Conservation (phyloP, 2,329 filamentous ascomycete species). For the Chrysosporium keratinophilum region DNA sequence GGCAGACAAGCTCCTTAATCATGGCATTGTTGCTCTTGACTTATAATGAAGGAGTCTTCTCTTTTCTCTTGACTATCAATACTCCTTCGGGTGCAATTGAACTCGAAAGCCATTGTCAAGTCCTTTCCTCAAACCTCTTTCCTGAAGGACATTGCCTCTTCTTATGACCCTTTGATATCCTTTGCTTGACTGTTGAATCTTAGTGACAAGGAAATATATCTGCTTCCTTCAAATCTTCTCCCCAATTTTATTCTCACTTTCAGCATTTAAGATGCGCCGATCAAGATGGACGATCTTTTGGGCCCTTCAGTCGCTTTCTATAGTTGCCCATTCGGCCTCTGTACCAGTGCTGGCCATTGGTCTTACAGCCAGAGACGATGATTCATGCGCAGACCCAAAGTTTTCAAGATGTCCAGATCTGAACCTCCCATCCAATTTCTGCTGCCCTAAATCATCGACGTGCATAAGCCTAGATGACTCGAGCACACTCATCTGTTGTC, state of each 20-base stretch:
- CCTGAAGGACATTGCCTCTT: not conserved
- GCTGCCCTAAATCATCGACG: constrained; percentile 32
- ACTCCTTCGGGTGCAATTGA: not conserved
- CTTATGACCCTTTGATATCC: not conserved
- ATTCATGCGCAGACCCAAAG: constrained; percentile 24
- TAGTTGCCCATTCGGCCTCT: not conserved
- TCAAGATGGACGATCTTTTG: not conserved
- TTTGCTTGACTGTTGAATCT: not conserved
- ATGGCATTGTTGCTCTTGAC: not conserved
- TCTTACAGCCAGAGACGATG: constrained; percentile 18
- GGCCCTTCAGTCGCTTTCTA: constrained; percentile 1
- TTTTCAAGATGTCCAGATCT: constrained; percentile 30
- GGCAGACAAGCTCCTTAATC: not conserved
- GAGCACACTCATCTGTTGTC: constrained; percentile 39
- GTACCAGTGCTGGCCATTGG: not conserved
- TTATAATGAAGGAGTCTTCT: constrained; percentile 1
- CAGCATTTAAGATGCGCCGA: not conserved
- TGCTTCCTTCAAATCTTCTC: not conserved
- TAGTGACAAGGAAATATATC: not conserved
- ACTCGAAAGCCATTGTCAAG: not conserved
- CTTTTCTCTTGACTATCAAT: not conserved
- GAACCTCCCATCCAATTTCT: constrained; percentile 35
- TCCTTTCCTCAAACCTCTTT: not conserved
- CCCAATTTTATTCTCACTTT: not conserved
- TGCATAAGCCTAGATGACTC: constrained; percentile 36